These are phyloP conservation scores for Keithomyces neogunnii DNA, from an alignment of 2,329 filamentous ascomycete genomes.

Conservation along the genomic window DNA sequence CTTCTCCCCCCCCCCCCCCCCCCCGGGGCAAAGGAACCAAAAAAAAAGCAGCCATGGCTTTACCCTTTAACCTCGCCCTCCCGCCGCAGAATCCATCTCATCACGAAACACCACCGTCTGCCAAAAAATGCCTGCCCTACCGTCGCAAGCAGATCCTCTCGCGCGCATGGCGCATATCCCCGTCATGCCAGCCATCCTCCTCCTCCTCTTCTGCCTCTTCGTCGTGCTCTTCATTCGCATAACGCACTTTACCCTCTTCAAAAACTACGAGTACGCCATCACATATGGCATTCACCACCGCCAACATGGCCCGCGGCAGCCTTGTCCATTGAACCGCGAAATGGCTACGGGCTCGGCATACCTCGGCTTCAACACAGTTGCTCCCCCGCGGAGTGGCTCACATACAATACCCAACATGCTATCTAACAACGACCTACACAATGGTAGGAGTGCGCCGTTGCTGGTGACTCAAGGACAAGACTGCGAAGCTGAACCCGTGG, in stretches of 20 bases:
- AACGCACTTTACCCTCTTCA: not conserved
- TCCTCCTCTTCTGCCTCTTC: constrained; percentile 3
- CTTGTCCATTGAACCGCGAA: not conserved
- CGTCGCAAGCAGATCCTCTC: not conserved
- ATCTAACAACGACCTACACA: not conserved
- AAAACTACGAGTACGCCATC: not conserved
- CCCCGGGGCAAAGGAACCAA: not conserved
- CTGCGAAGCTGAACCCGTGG: not conserved
- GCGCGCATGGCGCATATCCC: not conserved
- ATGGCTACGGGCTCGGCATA: not conserved
- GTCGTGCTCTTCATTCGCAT: constrained; percentile 2
- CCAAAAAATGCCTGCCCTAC: not conserved
- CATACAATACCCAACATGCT: not conserved
- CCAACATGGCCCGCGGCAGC: not conserved
- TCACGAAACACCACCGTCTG: not conserved
- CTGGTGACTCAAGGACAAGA: not conserved
- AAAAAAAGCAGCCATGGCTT: too few relatives aligned
- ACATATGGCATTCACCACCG: not conserved
- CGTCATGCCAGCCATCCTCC: not conserved
- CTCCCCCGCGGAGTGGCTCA: not conserved
- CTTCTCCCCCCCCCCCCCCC: not conserved
- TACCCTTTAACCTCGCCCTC: too few relatives aligned
- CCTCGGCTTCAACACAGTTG: not conserved
- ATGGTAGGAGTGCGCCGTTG: not conserved
- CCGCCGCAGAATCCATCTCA: too few relatives aligned